These are phyloP conservation scores for Rosa hybrid DNA, from an alignment of 331 rosid species.

Conservation along the genomic window DNA sequence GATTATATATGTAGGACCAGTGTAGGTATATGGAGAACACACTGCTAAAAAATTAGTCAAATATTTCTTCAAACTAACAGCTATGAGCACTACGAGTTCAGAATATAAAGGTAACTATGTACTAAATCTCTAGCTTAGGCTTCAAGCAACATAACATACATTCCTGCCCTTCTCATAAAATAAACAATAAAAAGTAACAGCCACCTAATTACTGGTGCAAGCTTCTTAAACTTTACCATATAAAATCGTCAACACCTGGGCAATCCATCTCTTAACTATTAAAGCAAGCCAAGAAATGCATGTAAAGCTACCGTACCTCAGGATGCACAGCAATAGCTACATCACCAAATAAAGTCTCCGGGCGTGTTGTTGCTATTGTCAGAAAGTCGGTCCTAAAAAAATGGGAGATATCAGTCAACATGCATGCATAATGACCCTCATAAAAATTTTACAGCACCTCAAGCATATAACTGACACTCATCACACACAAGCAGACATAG, in stretches of 20 bases:
- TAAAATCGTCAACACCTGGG: not conserved
- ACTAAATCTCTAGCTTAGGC: not conserved
- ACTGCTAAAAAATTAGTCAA: not conserved
- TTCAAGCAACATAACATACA: not conserved
- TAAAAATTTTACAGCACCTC: constrained; percentile 2
- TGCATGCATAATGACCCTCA: constrained; percentile 25
- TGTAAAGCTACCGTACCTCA: constrained; percentile 51
- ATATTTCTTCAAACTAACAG: not conserved
- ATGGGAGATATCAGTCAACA: constrained; percentile 21
- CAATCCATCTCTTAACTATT: constrained; percentile 10
- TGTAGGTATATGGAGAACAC: not conserved
- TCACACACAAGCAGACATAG: not conserved
- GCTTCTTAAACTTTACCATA: constrained; percentile 2
- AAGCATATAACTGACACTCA: not conserved
- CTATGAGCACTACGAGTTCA: not conserved
- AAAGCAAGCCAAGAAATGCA: constrained; percentile 15
- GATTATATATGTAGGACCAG: not conserved
- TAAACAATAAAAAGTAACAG: not conserved
- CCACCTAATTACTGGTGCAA: not conserved
- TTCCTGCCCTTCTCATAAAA: not conserved
- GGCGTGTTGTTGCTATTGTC: constrained; percentile 96
- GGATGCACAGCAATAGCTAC: constrained; percentile 96
- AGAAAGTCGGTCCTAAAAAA: constrained; percentile 69
- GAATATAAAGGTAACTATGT: not conserved
- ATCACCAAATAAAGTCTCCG: constrained; percentile 97